A percentile compares a stretch with the other conserved stretches of the same genome.
phyloP scores from a whole-genome alignment of 1,284 basidiomycete genomes.

The Tylopilus orsonianus region DNA sequence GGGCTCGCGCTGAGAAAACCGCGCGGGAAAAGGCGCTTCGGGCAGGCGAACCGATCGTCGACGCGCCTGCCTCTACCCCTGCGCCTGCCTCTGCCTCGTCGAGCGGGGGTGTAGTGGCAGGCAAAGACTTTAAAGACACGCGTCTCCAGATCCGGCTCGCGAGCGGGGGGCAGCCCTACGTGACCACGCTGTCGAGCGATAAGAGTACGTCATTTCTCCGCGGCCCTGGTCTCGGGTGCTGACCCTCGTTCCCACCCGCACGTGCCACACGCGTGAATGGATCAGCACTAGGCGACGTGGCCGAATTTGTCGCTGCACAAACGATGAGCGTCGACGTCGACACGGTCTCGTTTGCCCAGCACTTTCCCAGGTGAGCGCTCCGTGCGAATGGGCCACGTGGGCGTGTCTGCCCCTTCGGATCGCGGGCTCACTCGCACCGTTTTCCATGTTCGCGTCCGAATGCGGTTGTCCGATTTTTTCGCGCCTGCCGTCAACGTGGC shows the following conservation, averaged over 20 bases:
- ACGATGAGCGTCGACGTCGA: slow-evolving; percentile 68
- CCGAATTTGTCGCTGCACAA: slow-evolving; percentile 83
- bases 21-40: slow-evolving; percentile 87
- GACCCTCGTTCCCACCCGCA: background rate
- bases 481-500: too few relatives aligned
- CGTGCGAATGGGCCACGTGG: too few relatives aligned
- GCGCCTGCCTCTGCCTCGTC: slow-evolving; percentile 14
- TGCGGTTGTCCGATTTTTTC: background rate
- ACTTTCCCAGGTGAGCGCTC: slow-evolving; percentile 82
- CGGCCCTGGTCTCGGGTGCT: too few relatives aligned
- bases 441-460: too few relatives aligned
- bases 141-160: slow-evolving; percentile 83
- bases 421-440: too few relatives aligned
- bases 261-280: background rate
- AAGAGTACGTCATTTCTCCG: slow-evolving; percentile 53
- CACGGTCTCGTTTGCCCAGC: slow-evolving; percentile 71
- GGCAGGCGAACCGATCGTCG: slow-evolving; percentile 60
- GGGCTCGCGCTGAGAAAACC: slow-evolving; percentile 81
- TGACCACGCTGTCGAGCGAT: slow-evolving; percentile 78
- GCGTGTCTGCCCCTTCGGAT: too few relatives aligned
- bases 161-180: slow-evolving; percentile 76
- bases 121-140: slow-evolving; percentile 79
- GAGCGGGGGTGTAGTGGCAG: slow-evolving; percentile 42
- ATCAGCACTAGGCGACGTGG: slow-evolving; percentile 78
- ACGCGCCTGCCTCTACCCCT: slow-evolving; percentile 14